Conservation (phyloP, 768 basidiomycete genomes). For the Erythrobasidium yunnanense region DNA sequence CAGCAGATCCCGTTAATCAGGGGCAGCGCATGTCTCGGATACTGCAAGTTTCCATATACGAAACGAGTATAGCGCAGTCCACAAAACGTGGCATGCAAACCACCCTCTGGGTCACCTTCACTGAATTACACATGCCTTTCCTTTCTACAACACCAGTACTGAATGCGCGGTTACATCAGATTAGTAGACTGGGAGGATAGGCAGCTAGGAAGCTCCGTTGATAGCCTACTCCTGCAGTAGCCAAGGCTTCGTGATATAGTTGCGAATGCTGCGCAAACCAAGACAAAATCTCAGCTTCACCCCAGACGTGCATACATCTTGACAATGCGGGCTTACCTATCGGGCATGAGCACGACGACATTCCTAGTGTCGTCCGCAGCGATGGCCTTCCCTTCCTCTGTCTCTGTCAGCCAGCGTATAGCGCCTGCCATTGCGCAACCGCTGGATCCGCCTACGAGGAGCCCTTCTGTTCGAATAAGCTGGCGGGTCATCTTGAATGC, state of each 20-base stretch:
- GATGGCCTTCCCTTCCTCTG: slow-evolving; percentile 51
- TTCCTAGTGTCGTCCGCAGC: slow-evolving; percentile 64
- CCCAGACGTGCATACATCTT: background rate
- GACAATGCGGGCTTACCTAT: slow-evolving; percentile 57
- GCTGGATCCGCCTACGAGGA: slow-evolving; percentile 86
- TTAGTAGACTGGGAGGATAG: too few species aligned
- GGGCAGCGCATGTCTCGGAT: too few species aligned
- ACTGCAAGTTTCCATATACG: too few species aligned
- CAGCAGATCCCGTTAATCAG: too few species aligned
- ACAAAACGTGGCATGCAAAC: too few species aligned
- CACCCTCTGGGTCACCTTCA: too few species aligned
- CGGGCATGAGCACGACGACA: slow-evolving; percentile 77
- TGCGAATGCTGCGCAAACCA: slow-evolving; percentile 30
- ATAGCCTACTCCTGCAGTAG: too few species aligned
- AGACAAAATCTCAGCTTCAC: background rate
- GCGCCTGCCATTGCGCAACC: slow-evolving; percentile 74
- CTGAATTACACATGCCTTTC: too few species aligned
- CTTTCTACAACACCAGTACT: too few species aligned
- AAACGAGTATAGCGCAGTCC: too few species aligned
- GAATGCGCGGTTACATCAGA: too few species aligned
- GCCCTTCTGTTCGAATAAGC: slow-evolving; percentile 72
- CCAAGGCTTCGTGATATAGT: slow-evolving; percentile 37
- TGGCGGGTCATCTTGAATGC: slow-evolving; percentile 63
- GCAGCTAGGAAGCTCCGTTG: too few species aligned
- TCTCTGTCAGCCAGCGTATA: slow-evolving; percentile 59